Evolutionary conservation across 768 basidiomycete species (phyloP).

Genomic region (Phaffia australis): DNA sequence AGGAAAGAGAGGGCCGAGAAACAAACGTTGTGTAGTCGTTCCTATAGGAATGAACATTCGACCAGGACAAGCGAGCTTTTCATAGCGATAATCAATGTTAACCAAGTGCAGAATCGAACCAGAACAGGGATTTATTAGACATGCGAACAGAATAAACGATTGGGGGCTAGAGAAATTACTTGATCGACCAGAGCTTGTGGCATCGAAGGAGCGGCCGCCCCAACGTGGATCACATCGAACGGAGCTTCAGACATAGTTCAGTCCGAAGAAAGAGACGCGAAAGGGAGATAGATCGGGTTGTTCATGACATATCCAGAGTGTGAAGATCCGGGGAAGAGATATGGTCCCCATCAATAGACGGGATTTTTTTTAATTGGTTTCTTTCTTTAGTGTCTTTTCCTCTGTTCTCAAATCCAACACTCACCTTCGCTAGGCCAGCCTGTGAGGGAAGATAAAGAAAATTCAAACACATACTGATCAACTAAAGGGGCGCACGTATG

Average conservation of each 20-base stretch:
- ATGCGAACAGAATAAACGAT: slow-evolving; percentile 52
- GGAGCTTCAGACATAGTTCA: slow-evolving; percentile 38
- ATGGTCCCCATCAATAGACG: no score
- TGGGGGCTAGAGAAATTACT: no score
- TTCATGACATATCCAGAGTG: no score
- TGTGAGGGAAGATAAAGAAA: no score
- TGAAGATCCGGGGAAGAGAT: no score
- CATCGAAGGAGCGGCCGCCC: slow-evolving; percentile 70
- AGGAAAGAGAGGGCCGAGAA: no score
- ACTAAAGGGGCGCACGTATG: background rate
- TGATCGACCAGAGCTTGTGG: slow-evolving; percentile 66
- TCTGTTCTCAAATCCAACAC: no score
- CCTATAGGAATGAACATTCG: slow-evolving; percentile 59
- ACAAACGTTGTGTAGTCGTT: background rate
- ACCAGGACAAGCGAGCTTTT: slow-evolving; percentile 36
- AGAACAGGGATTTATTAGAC: slow-evolving; percentile 13
- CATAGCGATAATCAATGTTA: background rate
- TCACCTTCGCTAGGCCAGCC: slow-evolving; percentile 9
- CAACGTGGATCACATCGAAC: slow-evolving; percentile 82
- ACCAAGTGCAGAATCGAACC: background rate
- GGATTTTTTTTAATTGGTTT: no score
- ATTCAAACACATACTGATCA: background rate
- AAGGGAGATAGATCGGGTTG: background rate
- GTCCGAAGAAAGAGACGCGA: background rate
- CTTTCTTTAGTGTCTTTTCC: no score